Evolutionary conservation across 2,329 filamentous ascomycete genomes (phyloP).

Genomic region (Podosphaera aphanis): DNA sequence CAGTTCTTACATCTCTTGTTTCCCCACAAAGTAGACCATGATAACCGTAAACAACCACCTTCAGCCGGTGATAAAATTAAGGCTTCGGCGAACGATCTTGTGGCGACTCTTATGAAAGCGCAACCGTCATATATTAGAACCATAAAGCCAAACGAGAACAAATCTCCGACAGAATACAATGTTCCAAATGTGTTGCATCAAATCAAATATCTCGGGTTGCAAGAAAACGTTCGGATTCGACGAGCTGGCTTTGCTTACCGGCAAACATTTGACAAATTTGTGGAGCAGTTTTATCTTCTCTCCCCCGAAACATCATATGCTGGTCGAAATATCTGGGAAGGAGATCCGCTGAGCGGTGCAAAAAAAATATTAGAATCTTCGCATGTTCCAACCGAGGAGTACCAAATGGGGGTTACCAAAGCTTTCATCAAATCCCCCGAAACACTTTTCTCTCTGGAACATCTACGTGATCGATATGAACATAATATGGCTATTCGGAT

Average conservation of each 20-base stretch:
- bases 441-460: conserved; percentile 85
- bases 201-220: conserved; percentile 96
- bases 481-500: conserved; percentile 98
- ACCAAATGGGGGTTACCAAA: conserved; percentile 90
- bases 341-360: conserved; percentile 65
- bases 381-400: conserved; percentile 83
- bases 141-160: conserved; percentile 98
- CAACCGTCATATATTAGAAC: conserved; percentile 95
- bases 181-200: conserved; percentile 83
- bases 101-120: conserved; percentile 89
- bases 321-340: conserved; percentile 90
- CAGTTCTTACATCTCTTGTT: conserved; percentile 71
- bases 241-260: conserved; percentile 91
- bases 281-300: conserved; percentile 86
- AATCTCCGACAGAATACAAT: conserved; percentile 84
- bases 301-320: conserved; percentile 90
- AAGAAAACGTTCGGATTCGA: conserved; percentile 94
- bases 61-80: conserved; percentile 95
- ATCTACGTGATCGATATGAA: conserved; percentile 96
- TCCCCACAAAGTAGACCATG: conserved; percentile 79
- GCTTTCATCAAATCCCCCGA: conserved; percentile 97
- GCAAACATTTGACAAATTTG: conserved; percentile 94
- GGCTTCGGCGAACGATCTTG: conserved; percentile 77
- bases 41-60: conserved; percentile 82
- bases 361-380: conserved; percentile 90